A percentile compares a stretch with the other conserved stretches of the same genome.
Conservation (phyloP, 73 alveolate genomes). For the Breviolum minutum region DNA sequence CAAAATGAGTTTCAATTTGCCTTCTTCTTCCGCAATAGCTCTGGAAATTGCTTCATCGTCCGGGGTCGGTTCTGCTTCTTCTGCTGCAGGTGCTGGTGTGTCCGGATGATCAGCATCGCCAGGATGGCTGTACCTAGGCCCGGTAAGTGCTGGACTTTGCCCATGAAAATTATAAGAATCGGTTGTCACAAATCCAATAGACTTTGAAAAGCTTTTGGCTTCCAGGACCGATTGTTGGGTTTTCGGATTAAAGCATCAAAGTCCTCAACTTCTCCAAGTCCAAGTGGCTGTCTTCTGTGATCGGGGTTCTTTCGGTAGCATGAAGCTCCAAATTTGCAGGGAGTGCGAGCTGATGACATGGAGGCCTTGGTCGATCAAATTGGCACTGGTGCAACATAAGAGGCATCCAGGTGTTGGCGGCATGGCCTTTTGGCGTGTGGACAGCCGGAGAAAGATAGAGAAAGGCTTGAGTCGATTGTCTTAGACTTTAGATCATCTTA, state of each 20-base stretch:
- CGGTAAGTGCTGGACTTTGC: neutral
- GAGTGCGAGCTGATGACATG: neutral
- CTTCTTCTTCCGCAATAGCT: neutral
- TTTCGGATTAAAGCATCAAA: neutral
- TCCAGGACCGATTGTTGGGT: too few species aligned
- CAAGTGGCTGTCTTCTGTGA: constrained; percentile 5
- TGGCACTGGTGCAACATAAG: too few species aligned
- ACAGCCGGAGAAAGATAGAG: too few species aligned
- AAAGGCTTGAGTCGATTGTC: too few species aligned
- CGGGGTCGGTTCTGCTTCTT: neutral
- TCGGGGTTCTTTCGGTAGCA: constrained; percentile 45
- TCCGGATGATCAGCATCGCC: constrained; percentile 52
- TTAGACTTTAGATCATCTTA: too few species aligned
- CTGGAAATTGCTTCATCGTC: neutral
- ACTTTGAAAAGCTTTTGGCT: too few species aligned
- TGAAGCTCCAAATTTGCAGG: constrained; percentile 19
- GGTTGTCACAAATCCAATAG: too few species aligned
- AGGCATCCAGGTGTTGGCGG: too few species aligned
- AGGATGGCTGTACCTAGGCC: constrained; percentile 19
- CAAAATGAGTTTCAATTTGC: too few species aligned
- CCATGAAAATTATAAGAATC: neutral
- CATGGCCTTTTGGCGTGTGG: too few species aligned
- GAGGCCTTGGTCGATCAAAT: constrained; percentile 1
- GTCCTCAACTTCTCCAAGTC: neutral
- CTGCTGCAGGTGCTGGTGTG: neutral